Evolutionary conservation across 805 yeast species (phyloP), one percentile per base, ranked within the genome.

Genomic region (Yueomyces sinensis): DNA sequence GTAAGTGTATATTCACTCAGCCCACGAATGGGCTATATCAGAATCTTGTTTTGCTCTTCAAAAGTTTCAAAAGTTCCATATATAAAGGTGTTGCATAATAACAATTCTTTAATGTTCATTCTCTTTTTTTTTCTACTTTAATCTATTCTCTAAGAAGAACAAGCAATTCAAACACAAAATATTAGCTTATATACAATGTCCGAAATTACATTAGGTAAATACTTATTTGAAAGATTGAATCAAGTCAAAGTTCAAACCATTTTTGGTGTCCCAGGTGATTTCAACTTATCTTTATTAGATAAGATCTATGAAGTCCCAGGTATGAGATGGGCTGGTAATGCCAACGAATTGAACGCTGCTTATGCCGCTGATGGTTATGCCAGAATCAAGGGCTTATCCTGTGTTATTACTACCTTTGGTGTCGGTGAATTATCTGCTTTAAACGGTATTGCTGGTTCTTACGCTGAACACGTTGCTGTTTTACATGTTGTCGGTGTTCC

Each of bases 401-500:
- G 81, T 46, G 45, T 82, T 33, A 67, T 82, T 50, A 82, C 94
- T 55, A 82, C 94, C 33, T 82, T 82, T 56, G 94, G 94, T 61
- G 94, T 82, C 37, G 94, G 94, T 57, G 94, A 82, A 59, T 68
- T 82, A 52, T 70, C 81, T 20, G 89, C 93, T 11, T 65, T 82
- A 48, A 82, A 82, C 59, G 94, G 91, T 49, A 70, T 83, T 53
- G 94, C 87, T 31, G 94, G 94, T 48, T 67, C 91, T 34, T 82
- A 74, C 61, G 87, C 94, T 42, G 94, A 83, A 61, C 93, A 82
- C 61, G 87, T 83, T 42, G 91, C 89, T 48, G 59, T 82, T 45
- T 62, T 82, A 44, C 93, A 82, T 62, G 71, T 82, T 47, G 94
- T 82, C 30, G 94, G 94, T 56, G 81, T 80, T 38, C 94, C 94